These are phyloP conservation scores for Diphasiastrum complanatum DNA, from an alignment of 83 land plant species.

Conservation along the genomic window DNA sequence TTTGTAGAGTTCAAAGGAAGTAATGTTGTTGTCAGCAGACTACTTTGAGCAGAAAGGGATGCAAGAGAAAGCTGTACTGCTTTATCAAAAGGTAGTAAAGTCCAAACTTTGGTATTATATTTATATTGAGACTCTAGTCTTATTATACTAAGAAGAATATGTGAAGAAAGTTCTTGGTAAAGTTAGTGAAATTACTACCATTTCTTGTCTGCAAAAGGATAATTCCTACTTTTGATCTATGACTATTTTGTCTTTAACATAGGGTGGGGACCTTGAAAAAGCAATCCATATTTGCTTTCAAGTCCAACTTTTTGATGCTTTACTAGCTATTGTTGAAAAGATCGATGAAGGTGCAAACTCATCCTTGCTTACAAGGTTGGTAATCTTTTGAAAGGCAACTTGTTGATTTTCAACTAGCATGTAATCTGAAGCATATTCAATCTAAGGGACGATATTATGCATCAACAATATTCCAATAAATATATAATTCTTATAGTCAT, in stretches of 20 bases:
- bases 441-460: too few relatives aligned
- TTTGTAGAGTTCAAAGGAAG: constrained; percentile 36
- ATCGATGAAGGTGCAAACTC: constrained; percentile 33
- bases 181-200: too few relatives aligned
- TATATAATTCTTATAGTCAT: too few relatives aligned
- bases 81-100: constrained; percentile 30
- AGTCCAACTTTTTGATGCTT: constrained; percentile 36
- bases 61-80: constrained; percentile 32
- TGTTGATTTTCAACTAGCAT: too few relatives aligned
- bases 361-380: constrained; percentile 27
- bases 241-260: background rate
- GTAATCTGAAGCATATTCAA: too few relatives aligned
- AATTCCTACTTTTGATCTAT: background rate
- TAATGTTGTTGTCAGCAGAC: constrained; percentile 32
- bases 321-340: constrained; percentile 29
- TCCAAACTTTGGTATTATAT: background rate
- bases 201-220: too few relatives aligned
- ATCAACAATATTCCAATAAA: too few relatives aligned
- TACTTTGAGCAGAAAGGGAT: constrained; percentile 33
- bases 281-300: constrained; percentile 36
- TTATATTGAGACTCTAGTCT: background rate
- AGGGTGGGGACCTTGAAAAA: constrained; percentile 38
- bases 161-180: too few relatives aligned
- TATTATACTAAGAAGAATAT: too few relatives aligned
- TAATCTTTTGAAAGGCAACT: background rate